phyloP scores from a whole-genome alignment of 148 eudicot genomes.

The Cornus kousa region DNA sequence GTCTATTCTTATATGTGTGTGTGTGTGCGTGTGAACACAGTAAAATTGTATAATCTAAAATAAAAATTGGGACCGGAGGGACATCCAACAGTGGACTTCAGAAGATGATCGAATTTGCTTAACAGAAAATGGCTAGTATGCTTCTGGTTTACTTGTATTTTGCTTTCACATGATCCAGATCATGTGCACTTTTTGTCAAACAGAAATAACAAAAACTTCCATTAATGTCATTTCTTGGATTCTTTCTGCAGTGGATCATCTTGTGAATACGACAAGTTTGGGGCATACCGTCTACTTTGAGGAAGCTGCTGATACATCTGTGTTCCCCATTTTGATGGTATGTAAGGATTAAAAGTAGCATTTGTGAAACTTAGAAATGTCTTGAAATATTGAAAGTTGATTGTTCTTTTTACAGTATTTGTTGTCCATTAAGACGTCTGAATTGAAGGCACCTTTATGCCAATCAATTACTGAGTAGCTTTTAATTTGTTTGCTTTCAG shows the following conservation, averaged over 20 bases:
- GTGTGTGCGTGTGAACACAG: no score
- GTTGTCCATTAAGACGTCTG: background rate
- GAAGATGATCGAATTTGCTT: no score
- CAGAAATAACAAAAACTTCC: background rate
- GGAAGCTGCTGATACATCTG: constrained; percentile 71
- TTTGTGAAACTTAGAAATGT: background rate
- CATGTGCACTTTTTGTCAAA: background rate
- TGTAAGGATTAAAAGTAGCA: background rate
- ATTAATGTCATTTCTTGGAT: background rate
- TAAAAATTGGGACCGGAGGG: no score
- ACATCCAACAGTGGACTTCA: no score
- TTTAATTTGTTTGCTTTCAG: constrained; percentile 25
- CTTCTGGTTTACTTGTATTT: no score
- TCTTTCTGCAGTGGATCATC: constrained; percentile 77
- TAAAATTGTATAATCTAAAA: no score
- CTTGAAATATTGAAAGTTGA: background rate
- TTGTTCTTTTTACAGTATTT: background rate
- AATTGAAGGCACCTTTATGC: background rate
- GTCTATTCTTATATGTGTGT: no score
- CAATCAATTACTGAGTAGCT: background rate
- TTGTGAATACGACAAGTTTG: constrained; percentile 85
- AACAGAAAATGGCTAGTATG: no score
- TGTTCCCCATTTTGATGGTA: constrained; percentile 83
- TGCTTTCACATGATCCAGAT: no score
- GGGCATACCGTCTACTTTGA: constrained; percentile 86